Base-by-base conservation (phyloP, 179 eudicot species). In the Beta lomatogona region DNA sequence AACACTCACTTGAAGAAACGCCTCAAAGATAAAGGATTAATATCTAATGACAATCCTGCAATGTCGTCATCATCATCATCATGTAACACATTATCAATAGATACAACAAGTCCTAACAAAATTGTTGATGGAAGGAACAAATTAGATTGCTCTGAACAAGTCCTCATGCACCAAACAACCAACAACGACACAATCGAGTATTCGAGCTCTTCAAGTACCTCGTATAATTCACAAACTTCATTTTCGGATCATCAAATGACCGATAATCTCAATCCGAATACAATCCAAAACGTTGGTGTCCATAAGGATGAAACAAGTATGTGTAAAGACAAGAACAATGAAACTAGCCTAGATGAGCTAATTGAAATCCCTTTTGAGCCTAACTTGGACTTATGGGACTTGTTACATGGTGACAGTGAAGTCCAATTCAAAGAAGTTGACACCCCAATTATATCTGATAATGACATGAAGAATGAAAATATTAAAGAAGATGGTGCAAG, bases 1-100 rank as follows among this genome's bases (percentile, higher is more conserved):
- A 92, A 94, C 57, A 94, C 97, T 14, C 90, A 89, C 73, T 82
- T 94, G 85, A 94, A 91, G 92, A 94, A 94, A 81, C 92, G 88
- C 64, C 15, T 88, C 52, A 85, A 77, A 76, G 85, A 63, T 5
- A 46, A 78, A 50, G 77, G 44, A 55, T 12, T 14, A 48, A 48
- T 3, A 55, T 55, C 83, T 11, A 77, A 61, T 41, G 2, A 68
- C 9, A 52, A 54, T 6, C 48, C 72, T 50, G 8, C 1, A 10
- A 13, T 8, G 8, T 0, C 75, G 55, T 54, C 75, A 21, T 41
- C 72, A 31, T 10, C 71, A 1, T 22, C 11, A 45, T 71, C 80
- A 73, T 76, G 81, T 19, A 61, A 63, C 54, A 45, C 31, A 12
- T 73, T n/a, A 41, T 12, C 80, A 19, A 68, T 73, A 25, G 15